Conservation (phyloP, 2,329 filamentous ascomycete species). For the Claviceps pazoutovae region DNA sequence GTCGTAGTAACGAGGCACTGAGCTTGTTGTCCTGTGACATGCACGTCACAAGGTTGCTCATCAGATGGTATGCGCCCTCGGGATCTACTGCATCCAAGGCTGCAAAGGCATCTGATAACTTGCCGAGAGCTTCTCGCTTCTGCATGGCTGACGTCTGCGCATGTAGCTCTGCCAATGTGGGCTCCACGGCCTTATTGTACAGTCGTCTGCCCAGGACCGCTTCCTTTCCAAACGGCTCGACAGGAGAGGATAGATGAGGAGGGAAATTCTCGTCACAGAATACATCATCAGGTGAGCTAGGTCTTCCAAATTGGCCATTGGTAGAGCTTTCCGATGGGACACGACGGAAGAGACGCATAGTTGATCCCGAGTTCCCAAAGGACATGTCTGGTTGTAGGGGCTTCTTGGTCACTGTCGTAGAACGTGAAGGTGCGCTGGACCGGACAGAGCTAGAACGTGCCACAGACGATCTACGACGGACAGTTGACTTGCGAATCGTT, state of each 20-base stretch:
- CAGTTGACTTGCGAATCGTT: slow-evolving; percentile 48
- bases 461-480: slow-evolving; percentile 33
- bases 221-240: slow-evolving; percentile 60
- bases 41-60: slow-evolving; percentile 63
- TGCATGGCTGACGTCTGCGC: slow-evolving; percentile 54
- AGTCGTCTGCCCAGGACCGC: slow-evolving; percentile 66
- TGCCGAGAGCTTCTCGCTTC: slow-evolving; percentile 72
- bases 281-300: slow-evolving; percentile 25
- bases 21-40: slow-evolving; percentile 58
- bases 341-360: slow-evolving; percentile 79
- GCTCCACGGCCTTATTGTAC: slow-evolving; percentile 70
- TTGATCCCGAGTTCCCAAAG: slow-evolving; percentile 86
- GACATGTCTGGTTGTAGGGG: slow-evolving; percentile 81
- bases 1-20: slow-evolving; percentile 30
- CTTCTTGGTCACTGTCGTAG: slow-evolving; percentile 44
- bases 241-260: slow-evolving; percentile 28
- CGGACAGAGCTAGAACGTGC: slow-evolving; percentile 20
- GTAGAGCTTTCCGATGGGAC: slow-evolving; percentile 57
- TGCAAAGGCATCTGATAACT: slow-evolving; percentile 74
- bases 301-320: slow-evolving; percentile 23
- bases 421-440: slow-evolving; percentile 28
- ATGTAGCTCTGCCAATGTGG: slow-evolving; percentile 70
- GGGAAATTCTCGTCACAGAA: slow-evolving; percentile 51
- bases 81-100: slow-evolving; percentile 77
- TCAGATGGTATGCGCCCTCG: slow-evolving; percentile 74